phyloP scores from a whole-genome alignment of 2,329 filamentous ascomycete genomes.

The Diaporthe humulicola region DNA sequence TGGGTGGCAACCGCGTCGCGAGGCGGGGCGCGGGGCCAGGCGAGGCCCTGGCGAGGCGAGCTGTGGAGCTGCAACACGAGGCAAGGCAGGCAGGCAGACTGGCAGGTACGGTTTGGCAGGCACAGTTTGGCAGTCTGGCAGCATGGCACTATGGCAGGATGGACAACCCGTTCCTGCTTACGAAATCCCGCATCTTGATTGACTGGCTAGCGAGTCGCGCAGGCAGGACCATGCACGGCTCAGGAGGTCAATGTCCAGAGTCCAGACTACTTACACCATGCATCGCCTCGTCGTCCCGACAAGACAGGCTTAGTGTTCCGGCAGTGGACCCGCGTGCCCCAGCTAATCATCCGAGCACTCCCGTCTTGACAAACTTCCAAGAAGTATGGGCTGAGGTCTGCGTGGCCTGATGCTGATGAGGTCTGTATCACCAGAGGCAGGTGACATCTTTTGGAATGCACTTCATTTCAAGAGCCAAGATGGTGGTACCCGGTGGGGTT shows the following conservation, averaged over 20 bases:
- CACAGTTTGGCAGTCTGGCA: too few species aligned
- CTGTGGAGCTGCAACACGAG: conserved; percentile 2
- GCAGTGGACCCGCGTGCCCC: background rate
- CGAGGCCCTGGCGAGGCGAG: too few species aligned
- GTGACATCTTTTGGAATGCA: conserved; percentile 4
- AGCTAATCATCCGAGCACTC: background rate
- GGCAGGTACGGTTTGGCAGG: too few species aligned
- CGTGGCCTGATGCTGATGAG: conserved; percentile 1
- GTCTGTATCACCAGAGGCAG: conserved; percentile 10
- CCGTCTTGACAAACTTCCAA: background rate
- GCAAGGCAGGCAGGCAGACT: background rate
- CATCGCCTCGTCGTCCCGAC: background rate
- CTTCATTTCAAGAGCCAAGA: conserved; percentile 9
- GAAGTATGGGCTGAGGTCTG: background rate
- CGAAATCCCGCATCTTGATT: background rate
- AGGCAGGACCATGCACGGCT: background rate
- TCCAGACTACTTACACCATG: background rate
- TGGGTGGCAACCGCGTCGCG: too few species aligned
- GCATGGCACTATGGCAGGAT: too few species aligned
- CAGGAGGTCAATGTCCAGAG: background rate
- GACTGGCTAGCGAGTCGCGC: too few species aligned
- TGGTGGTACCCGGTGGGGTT: conserved; percentile 3
- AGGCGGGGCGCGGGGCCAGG: too few species aligned
- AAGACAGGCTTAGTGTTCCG: background rate
- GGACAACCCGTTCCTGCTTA: background rate